A percentile compares a stretch with the other conserved stretches of the same genome.
phyloP scores from a whole-genome alignment of 2,329 filamentous ascomycete species.

The Xylariomycetidae sp. region DNA sequence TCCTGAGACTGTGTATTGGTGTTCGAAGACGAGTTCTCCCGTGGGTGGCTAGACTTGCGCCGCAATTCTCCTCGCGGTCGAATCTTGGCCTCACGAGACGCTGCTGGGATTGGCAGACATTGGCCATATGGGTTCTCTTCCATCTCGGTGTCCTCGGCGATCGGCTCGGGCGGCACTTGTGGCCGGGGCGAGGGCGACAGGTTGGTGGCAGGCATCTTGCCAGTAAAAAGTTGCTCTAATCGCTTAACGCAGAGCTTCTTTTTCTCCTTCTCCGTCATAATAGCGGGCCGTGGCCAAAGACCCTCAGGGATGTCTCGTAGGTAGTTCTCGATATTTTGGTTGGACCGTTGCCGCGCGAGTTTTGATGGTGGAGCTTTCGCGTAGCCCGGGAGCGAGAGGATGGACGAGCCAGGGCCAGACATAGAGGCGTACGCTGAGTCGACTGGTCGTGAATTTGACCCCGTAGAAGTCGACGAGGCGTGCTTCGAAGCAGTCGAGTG shows the following conservation, averaged over 20 bases:
- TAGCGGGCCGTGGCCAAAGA: conserved; percentile 53
- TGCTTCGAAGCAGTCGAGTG: conserved; percentile 46
- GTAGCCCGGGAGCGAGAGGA: conserved; percentile 29
- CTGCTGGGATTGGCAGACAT: too few species aligned
- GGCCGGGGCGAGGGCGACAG: conserved; percentile 27
- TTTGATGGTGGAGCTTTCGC: too few species aligned
- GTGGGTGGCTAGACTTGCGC: conserved; percentile 35
- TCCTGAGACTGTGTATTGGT: conserved; percentile 40
- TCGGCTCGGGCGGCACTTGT: conserved; percentile 20
- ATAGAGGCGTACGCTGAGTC: conserved; percentile 66
- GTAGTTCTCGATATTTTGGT: conserved; percentile 62
- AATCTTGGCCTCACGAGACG: conserved; percentile 44
- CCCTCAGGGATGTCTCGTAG: conserved; percentile 67
- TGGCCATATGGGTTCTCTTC: too few species aligned
- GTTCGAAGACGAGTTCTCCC: conserved; percentile 37
- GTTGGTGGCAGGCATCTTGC: conserved; percentile 44
- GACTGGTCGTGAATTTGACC: conserved; percentile 46
- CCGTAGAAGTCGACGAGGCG: conserved; percentile 45
- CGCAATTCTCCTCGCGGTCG: conserved; percentile 22
- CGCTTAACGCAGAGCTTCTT: conserved; percentile 71
- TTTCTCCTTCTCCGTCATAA: conserved; percentile 66
- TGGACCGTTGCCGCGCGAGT: conserved; percentile 34
- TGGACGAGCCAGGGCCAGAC: conserved; percentile 44
- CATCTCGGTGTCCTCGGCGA: conserved; percentile 25
- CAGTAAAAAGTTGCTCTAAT: conserved; percentile 76